These are phyloP conservation scores for Geranium brycei DNA, from an alignment of 345 rosid species.

Conservation along the genomic window DNA sequence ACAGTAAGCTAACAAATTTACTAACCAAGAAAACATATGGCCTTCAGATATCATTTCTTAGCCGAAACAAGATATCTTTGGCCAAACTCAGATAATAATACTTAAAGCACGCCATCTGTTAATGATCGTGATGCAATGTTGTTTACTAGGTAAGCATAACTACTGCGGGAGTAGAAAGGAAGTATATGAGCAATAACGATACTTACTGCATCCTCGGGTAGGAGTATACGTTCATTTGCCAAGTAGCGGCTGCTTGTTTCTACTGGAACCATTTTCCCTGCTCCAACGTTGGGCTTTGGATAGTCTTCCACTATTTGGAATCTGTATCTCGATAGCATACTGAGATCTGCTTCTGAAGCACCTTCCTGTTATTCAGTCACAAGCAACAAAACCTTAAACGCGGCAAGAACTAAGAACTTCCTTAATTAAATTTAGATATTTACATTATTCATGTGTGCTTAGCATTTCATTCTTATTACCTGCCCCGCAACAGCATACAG, in stretches of 20 bases:
- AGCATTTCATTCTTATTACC: constrained; percentile 25
- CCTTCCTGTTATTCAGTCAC: constrained; percentile 50
- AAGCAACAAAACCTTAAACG: constrained; percentile 5
- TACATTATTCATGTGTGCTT: neutral
- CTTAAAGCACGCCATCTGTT: too few species aligned
- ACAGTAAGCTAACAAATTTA: too few species aligned
- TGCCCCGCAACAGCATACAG: constrained; percentile 96
- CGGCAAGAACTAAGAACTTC: neutral
- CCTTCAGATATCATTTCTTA: too few species aligned
- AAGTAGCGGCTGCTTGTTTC: constrained; percentile 46
- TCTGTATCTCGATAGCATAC: constrained; percentile 73
- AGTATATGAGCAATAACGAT: neutral
- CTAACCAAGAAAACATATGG: too few species aligned
- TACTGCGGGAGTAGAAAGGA: too few species aligned
- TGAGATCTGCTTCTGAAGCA: constrained; percentile 95
- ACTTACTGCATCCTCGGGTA: constrained; percentile 90
- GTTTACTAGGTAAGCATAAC: too few species aligned
- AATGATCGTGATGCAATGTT: too few species aligned
- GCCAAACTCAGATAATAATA: too few species aligned
- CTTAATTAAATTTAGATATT: too few species aligned
- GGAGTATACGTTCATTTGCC: constrained; percentile 56
- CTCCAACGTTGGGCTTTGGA: constrained; percentile 48
- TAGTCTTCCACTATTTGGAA: constrained; percentile 30
- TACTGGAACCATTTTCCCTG: constrained; percentile 74
- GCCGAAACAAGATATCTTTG: too few species aligned